Conservation (phyloP, 23 red algal species). For the Gracilaria caudata region DNA sequence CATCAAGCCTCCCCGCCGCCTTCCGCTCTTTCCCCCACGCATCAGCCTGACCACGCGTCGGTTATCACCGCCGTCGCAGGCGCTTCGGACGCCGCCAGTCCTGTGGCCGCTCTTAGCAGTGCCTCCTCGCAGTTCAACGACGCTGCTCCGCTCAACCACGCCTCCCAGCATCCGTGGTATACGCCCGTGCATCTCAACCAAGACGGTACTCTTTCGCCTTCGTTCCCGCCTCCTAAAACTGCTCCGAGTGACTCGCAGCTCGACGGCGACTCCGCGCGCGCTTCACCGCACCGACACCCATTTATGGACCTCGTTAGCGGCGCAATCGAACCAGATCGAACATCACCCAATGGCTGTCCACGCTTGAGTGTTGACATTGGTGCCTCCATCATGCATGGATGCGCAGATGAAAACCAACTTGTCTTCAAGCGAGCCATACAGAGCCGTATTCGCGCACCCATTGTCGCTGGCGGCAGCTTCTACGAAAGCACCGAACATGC, state of each 20-base stretch:
- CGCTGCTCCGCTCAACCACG: not conserved
- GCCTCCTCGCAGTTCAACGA: slow-evolving; percentile 15
- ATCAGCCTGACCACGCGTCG: not conserved
- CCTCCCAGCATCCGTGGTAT: not conserved
- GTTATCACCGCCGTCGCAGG: not conserved
- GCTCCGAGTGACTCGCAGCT: not conserved
- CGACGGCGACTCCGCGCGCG: not conserved
- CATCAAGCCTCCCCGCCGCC: not conserved
- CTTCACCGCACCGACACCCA: not conserved
- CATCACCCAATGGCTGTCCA: not conserved
- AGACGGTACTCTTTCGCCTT: not conserved
- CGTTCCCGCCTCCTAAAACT: not conserved
- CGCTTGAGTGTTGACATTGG: slow-evolving; percentile 78
- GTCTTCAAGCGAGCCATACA: slow-evolving; percentile 64
- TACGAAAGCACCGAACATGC: slow-evolving; percentile 70
- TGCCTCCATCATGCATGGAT: slow-evolving; percentile 88
- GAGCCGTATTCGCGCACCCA: slow-evolving; percentile 52
- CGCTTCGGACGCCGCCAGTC: not conserved
- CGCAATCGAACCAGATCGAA: not conserved
- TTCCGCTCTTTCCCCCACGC: not conserved
- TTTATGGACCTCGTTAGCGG: slow-evolving; percentile 40
- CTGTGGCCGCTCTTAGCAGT: not conserved
- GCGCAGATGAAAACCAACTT: slow-evolving; percentile 69
- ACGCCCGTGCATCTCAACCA: not conserved
- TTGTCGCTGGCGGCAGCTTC: slow-evolving; percentile 61